Percentiles rank a stretch among this genome's conserved stretches.
Conservation (phyloP, 371 early-diverging fungal species). For the Actinomortierella wolfii region DNA sequence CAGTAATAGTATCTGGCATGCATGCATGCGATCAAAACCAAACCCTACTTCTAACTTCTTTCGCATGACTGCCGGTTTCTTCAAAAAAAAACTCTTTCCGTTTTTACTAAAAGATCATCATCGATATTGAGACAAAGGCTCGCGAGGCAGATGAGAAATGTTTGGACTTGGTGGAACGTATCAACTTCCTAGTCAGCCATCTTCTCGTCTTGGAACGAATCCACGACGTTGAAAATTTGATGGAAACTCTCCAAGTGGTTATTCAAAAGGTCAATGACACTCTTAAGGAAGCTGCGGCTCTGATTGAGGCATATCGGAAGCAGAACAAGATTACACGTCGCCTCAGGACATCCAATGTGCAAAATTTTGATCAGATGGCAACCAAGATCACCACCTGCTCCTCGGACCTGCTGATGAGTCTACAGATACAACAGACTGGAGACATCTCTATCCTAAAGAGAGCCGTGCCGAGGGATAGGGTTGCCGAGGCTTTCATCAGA, state of each 20-base stretch:
- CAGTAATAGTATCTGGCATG: too few species aligned
- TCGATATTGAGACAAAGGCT: conserved; percentile 48
- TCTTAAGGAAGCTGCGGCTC: conserved; percentile 41
- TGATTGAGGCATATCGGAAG: conserved; percentile 48
- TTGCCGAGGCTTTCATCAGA: conserved; percentile 15
- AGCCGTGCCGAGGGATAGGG: conserved; percentile 28
- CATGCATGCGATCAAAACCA: too few species aligned
- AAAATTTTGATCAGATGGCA: conserved; percentile 37
- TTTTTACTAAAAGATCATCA: conserved; percentile 50
- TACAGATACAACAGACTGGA: conserved; percentile 51
- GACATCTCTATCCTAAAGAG: conserved; percentile 41
- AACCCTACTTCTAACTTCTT: too few species aligned
- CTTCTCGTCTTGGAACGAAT: conserved; percentile 39
- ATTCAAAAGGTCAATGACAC: conserved; percentile 34
- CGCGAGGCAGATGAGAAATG: conserved; percentile 50
- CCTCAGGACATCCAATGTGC: conserved; percentile 47
- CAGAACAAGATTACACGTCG: conserved; percentile 47
- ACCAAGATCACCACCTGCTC: conserved; percentile 36
- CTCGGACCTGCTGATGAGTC: conserved; percentile 47
- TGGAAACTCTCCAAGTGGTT: conserved; percentile 27
- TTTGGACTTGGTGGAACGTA: conserved; percentile 48
- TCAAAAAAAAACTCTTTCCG: too few species aligned
- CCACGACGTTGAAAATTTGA: conserved; percentile 2
- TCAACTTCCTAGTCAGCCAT: conserved; percentile 50
- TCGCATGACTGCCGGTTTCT: too few species aligned